Conservation (phyloP, 2,329 filamentous ascomycete species). For the Penicillium freii region DNA sequence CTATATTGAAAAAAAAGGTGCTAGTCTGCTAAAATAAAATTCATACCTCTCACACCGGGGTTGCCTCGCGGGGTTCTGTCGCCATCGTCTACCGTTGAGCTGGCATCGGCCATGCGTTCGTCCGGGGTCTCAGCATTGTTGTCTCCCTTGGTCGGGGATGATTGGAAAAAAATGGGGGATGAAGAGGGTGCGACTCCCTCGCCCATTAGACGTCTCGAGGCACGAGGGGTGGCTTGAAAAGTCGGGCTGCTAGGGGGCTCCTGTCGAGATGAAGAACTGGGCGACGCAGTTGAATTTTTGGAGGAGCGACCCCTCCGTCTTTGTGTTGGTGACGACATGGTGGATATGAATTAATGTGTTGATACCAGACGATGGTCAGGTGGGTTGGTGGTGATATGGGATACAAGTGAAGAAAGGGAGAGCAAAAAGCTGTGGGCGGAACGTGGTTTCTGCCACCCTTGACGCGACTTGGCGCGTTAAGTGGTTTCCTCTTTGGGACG, state of each 20-base stretch:
- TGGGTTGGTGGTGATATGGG: conserved; percentile 14
- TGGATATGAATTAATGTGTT: conserved; percentile 21
- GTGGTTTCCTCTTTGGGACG: conserved; percentile 30
- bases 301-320: conserved; percentile 43
- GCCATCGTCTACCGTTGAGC: conserved; percentile 49
- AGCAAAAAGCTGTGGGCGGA: conserved; percentile 23
- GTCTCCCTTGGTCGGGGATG: conserved; percentile 53
- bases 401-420: conserved; percentile 22
- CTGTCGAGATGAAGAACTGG: conserved; percentile 33
- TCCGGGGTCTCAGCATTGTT: conserved; percentile 41
- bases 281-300: conserved; percentile 42
- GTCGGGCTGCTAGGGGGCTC: conserved; percentile 37
- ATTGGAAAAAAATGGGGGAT: conserved; percentile 77
- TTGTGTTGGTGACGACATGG: conserved; percentile 47
- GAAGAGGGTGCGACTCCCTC: conserved; percentile 57
- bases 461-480: conserved; percentile 35
- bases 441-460: conserved; percentile 24
- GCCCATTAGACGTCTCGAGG: conserved; percentile 42
- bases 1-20: neutral
- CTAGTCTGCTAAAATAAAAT: neutral
- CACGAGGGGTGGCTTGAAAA: conserved; percentile 47
- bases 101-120: conserved; percentile 45
- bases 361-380: conserved; percentile 17
- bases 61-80: conserved; percentile 46
- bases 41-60: conserved; percentile 40